These are phyloP conservation scores for Exserohilum turcica DNA, from an alignment of 2,329 filamentous ascomycete species.

Conservation along the genomic window DNA sequence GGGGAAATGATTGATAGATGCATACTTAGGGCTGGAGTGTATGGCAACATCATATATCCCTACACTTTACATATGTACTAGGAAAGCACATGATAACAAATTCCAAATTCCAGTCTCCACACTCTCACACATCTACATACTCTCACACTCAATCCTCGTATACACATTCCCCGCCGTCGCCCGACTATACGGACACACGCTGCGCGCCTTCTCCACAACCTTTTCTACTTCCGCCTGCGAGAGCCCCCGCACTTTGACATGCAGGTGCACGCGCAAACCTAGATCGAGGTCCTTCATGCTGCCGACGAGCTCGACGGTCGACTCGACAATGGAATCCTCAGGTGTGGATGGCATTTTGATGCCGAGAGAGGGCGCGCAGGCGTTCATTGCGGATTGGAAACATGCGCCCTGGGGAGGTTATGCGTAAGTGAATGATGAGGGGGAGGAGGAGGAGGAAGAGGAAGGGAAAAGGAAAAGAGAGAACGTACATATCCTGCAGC, in stretches of 20 bases:
- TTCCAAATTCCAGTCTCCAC: too few species aligned
- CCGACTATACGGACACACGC: constrained; percentile 44
- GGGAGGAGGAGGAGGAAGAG: too few species aligned
- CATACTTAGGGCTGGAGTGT: too few species aligned
- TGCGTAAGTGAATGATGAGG: too few species aligned
- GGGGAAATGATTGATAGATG: too few species aligned
- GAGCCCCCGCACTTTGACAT: constrained; percentile 43
- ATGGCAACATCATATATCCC: too few species aligned
- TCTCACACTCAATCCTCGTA: constrained; percentile 28
- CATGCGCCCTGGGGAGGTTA: background rate
- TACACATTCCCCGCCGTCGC: constrained; percentile 44
- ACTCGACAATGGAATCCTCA: constrained; percentile 50
- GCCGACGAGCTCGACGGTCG: constrained; percentile 53
- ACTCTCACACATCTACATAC: too few species aligned
- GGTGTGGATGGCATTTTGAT: constrained; percentile 49
- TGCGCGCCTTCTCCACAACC: constrained; percentile 43
- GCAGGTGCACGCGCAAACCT: constrained; percentile 53
- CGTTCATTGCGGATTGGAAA: constrained; percentile 54
- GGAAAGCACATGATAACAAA: too few species aligned
- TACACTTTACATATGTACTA: too few species aligned
- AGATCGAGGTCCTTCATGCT: constrained; percentile 54
- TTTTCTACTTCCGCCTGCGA: constrained; percentile 45
- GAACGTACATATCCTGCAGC: constrained; percentile 53
- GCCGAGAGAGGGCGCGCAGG: constrained; percentile 48
- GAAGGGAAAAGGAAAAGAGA: too few species aligned